Evolutionary conservation across 805 yeast genomes (phyloP), one percentile per base, ranked within the genome.

Genomic region (Sungouiella blattae): DNA sequence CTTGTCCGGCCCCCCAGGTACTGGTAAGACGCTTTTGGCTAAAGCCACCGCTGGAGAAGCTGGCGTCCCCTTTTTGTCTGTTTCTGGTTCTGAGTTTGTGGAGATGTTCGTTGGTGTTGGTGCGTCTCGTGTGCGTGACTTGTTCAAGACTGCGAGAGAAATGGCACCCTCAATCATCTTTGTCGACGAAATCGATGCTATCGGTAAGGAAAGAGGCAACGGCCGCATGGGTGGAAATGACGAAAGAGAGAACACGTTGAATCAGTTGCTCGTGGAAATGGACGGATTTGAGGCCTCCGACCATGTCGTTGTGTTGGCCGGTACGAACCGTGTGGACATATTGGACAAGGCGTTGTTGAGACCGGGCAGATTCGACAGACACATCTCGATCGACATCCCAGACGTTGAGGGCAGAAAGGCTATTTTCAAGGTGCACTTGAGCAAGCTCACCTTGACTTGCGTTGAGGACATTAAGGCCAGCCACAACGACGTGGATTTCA

Each of bases 91-190:
- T 5, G 98, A 91, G 61, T 91, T 91, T 50, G 96, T 93, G 11
- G 98, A 91, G 60, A 93, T 91, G 98, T 93, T 88, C 69, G 98
- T 89, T 20, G 98, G 98, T 71, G 97, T 91, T 16, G 98, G 98
- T 67, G 98, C 98, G 2, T 84, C 95, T 12, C 78, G 98, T 60
- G 98, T 93, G 18, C 88, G 98, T 59, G 98, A 93, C 60, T 69
- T 93, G 50, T 93, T 93, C 67, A 77, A 82, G 44, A 84, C 86
- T 18, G 98, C 98, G 1, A 76, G 98, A 53, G 87, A 86, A 57
- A 79, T 83, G 61, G 96, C 98, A 0, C 99, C 99, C 11, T 74
- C 95, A 23, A 93, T 93, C 53, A 79, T 93, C n/a, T 94, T 93
- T 51, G 89, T 93, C 33, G 99, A 93, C 69, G 99, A 93, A 66